These are phyloP conservation scores for Trichoderma orchidacearum DNA, from an alignment of 495 filamentous ascomycete genomes.

Conservation along the genomic window DNA sequence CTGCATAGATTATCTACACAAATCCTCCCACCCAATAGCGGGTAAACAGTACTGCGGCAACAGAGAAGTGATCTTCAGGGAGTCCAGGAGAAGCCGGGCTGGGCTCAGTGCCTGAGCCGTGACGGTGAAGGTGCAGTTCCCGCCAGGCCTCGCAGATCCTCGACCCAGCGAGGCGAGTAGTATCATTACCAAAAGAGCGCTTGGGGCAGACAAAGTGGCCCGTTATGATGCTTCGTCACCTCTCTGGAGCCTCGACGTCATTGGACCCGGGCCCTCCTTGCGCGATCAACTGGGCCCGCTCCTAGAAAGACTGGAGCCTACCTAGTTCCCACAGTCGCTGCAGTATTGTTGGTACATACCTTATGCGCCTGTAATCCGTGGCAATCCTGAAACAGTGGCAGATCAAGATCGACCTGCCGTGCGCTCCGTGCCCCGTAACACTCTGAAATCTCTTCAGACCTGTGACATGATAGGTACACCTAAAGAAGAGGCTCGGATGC, in stretches of 20 bases:
- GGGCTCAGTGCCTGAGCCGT: not conserved
- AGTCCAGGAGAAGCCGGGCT: not conserved
- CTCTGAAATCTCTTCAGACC: not conserved
- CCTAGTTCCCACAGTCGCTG: not conserved
- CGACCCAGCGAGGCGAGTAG: not conserved
- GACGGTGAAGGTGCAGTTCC: not conserved
- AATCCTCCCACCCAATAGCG: not conserved
- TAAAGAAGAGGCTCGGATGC: not conserved
- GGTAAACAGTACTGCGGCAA: not conserved
- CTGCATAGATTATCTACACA: not conserved
- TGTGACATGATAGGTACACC: not conserved
- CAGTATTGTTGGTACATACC: not conserved
- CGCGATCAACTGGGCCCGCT: not conserved
- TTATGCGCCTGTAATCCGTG: not conserved
- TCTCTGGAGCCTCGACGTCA: not conserved
- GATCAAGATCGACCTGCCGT: conserved; percentile 2
- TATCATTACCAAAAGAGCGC: not conserved
- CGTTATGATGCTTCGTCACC: not conserved
- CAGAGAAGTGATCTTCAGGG: not conserved
- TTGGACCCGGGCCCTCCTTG: not conserved
- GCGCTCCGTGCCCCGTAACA: not conserved
- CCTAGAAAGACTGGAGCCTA: not conserved
- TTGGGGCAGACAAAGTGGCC: not conserved
- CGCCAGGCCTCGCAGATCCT: not conserved
- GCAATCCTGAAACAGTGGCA: conserved; percentile 1